Base-by-base conservation (phyloP, 495 filamentous ascomycete species). In the Annulohypoxylon stygium region DNA sequence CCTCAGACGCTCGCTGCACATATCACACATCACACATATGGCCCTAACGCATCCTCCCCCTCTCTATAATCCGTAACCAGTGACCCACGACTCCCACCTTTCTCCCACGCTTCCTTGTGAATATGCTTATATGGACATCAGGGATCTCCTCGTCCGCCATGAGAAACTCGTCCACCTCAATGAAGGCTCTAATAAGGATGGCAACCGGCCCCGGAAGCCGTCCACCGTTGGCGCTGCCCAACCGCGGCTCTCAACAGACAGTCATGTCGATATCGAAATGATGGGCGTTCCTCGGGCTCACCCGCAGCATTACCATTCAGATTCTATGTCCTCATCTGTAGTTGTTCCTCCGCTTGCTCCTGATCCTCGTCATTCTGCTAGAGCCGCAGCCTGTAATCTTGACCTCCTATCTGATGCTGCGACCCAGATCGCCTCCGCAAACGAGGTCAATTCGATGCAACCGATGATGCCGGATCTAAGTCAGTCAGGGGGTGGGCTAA, bases 81-180 rank as follows among this genome's bases (percentile, higher is more conserved):
- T 67, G 26, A 26, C 58, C 26, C 57, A 57, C 47, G 50, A 64
- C 55, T 30, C 50, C 43, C 43, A 67, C 67, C 37, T 25, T 61
- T 61, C 69, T 50, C 47, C 57, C 50, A 70, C 55, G 51, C 51
- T 61, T 64, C 57, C 67, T 71, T 71, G 73, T 75, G 74, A 78
- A 74, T 73, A 84, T 79, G 81, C 80, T 86, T 84, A 83, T 79
- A 83, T 85, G 83, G 81, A 84, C 82, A 86, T 88, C 80, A 91
- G 90, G 77, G 90, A 92, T 79, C 86, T 91, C 50, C 85, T 92
- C 76, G 88, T 91, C 76, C 88, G 90, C 75, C 90, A 92, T 84
- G 88, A 91, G 80, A 90, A 90, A 81, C 86, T 92, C 81, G 90
- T 91, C 73, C 90, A 92, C 80, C 87, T 89, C 73, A 88, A 88